Base-by-base conservation (phyloP, 768 basidiomycete species). In the Podaxis sp. region DNA sequence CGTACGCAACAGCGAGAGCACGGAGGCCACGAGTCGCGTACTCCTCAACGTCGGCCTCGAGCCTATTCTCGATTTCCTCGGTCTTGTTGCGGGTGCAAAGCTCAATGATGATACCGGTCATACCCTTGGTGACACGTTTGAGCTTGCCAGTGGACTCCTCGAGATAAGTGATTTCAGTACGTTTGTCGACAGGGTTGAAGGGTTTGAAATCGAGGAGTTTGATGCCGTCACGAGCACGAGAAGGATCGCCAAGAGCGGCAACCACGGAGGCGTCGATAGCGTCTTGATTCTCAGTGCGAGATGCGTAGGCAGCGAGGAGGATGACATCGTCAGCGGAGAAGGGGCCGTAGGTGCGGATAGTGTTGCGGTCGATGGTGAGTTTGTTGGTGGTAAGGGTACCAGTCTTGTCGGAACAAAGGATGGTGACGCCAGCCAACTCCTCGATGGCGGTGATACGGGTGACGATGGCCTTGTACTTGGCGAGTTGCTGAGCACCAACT, bases 381-480 rank as follows among this genome's bases (percentile, higher is more conserved):
- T 98, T 99, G 87, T 99, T 98, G 80, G 96, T 99, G 67, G 96
- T 99, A 64, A 98, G 86, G 44, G 95, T 97, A 74, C 95, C 95
- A 7, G 95, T 97, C 87, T 99, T 99, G 83, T 99, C 96, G 41
- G 96, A 98, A 81, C 96, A 98, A 60, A 99, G 84, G 73, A 99
- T 98, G 69, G 96, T 99, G 71, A 99, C 96, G 76, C 96, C 96
- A 46, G 96, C 96, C 70, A 99, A 84, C 76, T 98, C 96, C 75
- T 99, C 96, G 64, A 99, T 99, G 67, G 96, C 96, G 36, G 96
- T 99, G 82, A 99, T 99, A 84, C 96, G 96, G 59, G 96, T 99
- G 76, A 99, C 96, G 69, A 97, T 98, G 68, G 96, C 96, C 85
- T 99, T 97, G 87, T 98, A 94, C 83, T 96, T 96, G 69, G 96